Conservation (phyloP, 495 filamentous ascomycete species). For the Cudoniella acicularis region DNA sequence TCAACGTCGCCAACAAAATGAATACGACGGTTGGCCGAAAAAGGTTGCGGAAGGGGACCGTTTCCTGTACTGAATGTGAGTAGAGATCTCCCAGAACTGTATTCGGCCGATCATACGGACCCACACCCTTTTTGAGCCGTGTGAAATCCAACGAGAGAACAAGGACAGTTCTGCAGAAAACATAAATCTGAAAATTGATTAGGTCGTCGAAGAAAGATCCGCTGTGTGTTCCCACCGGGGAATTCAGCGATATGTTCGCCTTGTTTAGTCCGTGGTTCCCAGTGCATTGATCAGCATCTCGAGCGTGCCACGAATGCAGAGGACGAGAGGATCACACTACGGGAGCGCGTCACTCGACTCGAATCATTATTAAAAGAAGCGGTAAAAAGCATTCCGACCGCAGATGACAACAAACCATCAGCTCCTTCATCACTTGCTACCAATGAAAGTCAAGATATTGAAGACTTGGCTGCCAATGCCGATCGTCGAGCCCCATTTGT, state of each 20-base stretch:
- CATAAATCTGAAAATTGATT: no score
- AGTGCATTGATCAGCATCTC: conserved; percentile 9
- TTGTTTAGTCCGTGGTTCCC: neutral
- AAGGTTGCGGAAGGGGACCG: conserved; percentile 15
- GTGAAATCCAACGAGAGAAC: no score
- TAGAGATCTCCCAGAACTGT: neutral
- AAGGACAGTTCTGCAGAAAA: no score
- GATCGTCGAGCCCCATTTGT: neutral
- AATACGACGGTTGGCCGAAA: neutral
- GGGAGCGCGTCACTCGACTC: neutral
- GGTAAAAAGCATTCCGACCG: neutral
- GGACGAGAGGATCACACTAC: neutral
- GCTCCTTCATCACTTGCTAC: neutral
- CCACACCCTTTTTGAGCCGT: no score
- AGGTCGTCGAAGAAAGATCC: conserved; percentile 15
- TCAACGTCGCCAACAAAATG: neutral
- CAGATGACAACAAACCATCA: neutral
- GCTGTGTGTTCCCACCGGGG: conserved; percentile 3
- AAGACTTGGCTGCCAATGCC: neutral
- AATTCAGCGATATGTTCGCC: neutral
- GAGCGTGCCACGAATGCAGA: neutral
- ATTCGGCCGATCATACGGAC: no score
- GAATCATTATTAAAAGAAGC: neutral
- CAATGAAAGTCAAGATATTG: neutral
- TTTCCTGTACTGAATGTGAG: conserved; percentile 16